Percentiles rank a stretch among this genome's conserved stretches.
Evolutionary conservation across 495 filamentous ascomycete genomes (phyloP).

Genomic region (Neurospora sp.): DNA sequence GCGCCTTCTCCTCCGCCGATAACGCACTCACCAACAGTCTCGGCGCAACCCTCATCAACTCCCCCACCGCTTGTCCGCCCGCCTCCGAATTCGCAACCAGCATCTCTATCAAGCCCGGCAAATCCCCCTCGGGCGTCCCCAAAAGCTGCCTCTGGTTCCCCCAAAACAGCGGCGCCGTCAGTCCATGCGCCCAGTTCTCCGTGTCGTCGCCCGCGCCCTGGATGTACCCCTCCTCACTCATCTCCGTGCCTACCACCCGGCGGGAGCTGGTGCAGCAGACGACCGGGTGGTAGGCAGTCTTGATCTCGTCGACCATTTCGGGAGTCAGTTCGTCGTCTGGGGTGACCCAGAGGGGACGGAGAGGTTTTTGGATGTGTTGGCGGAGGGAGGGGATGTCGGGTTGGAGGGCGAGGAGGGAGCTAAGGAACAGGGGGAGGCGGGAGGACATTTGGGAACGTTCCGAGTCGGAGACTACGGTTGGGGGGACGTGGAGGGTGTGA

Average conservation of each 20-base stretch:
- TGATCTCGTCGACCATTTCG: constrained; percentile 16
- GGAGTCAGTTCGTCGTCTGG: constrained; percentile 21
- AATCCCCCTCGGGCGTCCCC: constrained; percentile 48
- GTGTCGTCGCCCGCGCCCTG: constrained; percentile 92
- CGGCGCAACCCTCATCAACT: constrained; percentile 27
- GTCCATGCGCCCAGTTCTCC: constrained; percentile 74
- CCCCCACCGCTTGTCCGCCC: constrained; percentile 8
- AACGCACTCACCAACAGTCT: constrained; percentile 23
- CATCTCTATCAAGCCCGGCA: constrained; percentile 51
- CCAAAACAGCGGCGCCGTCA: constrained; percentile 78
- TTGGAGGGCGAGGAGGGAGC: constrained; percentile 40
- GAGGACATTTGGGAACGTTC: constrained; percentile 73
- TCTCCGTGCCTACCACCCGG: constrained; percentile 53
- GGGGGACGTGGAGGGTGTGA: constrained; percentile 53
- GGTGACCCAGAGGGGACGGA: constrained; percentile 54
- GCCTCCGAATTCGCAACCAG: constrained; percentile 32
- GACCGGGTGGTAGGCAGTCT: constrained; percentile 53
- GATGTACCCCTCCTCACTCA: constrained; percentile 67
- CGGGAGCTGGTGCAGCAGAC: constrained; percentile 75
- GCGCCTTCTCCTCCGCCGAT: constrained; percentile 7
- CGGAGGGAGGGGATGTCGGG: constrained; percentile 24
- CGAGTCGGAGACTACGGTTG: constrained; percentile 54
- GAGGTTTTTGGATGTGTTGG: constrained; percentile 40
- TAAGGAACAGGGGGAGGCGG: constrained; percentile 56
- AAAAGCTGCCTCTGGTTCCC: constrained; percentile 46